These are phyloP conservation scores for Amauroascus niger DNA, from an alignment of 2,329 filamentous ascomycete species.

Conservation along the genomic window DNA sequence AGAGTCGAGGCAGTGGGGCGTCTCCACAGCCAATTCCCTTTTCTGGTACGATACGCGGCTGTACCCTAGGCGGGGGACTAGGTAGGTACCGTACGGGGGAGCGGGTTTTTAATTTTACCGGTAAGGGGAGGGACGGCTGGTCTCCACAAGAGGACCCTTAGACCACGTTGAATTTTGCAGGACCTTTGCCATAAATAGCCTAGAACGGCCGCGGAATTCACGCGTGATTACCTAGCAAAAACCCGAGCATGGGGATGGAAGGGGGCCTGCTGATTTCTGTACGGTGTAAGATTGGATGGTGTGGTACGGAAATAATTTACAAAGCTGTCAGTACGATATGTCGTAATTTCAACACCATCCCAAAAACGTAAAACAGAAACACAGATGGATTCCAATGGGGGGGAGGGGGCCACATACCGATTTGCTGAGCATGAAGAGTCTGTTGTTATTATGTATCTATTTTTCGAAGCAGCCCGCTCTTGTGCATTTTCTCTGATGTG, in stretches of 20 bases:
- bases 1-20: not conserved
- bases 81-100: not conserved
- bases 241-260: not conserved
- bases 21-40: not conserved
- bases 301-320: not conserved
- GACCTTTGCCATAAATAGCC: not conserved
- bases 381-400: too few species aligned
- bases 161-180: conserved; percentile 4
- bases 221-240: not conserved
- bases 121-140: not conserved
- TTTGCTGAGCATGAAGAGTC: too few species aligned
- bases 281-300: not conserved
- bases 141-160: conserved; percentile 1
- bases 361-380: too few species aligned
- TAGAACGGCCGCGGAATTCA: not conserved
- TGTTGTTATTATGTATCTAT: not conserved
- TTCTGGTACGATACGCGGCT: conserved; percentile 8
- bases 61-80: not conserved
- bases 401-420: too few species aligned
- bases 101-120: conserved; percentile 1
- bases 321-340: not conserved
- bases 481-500: too few species aligned
- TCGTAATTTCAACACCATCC: too few species aligned
- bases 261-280: not conserved
- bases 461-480: too few species aligned